Evolutionary conservation across 768 basidiomycete genomes (phyloP).

Genomic region (Nidularia pulvinata): DNA sequence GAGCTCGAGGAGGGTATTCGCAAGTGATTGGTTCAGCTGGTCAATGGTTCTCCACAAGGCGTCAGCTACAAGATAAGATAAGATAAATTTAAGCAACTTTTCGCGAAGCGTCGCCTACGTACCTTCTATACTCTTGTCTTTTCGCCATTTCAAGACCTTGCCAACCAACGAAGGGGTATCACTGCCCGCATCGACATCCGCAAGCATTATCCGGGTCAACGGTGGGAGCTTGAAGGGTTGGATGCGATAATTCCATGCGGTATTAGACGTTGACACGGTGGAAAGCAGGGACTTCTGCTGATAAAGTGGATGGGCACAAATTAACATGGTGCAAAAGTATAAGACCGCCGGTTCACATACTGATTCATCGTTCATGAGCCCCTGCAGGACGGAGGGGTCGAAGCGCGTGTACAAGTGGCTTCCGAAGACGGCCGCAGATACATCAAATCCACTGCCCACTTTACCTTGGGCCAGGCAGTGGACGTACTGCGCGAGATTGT

Average conservation of each 20-base stretch:
- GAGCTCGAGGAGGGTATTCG: conserved; percentile 48
- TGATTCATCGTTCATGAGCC: conserved; percentile 57
- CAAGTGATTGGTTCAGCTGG: conserved; percentile 59
- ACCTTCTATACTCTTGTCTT: conserved; percentile 61
- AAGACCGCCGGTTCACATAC: conserved; percentile 26
- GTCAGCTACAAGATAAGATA: conserved; percentile 40
- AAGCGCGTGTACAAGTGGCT: conserved; percentile 94
- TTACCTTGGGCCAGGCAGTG: conserved; percentile 99
- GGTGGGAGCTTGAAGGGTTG: conserved; percentile 83
- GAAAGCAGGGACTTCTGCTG: conserved; percentile 17
- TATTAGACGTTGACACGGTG: conserved; percentile 63
- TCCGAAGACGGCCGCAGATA: conserved; percentile 91
- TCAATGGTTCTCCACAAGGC: conserved; percentile 67
- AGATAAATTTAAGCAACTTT: neutral
- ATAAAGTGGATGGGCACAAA: neutral
- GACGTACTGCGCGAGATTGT: conserved; percentile 93
- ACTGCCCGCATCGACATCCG: conserved; percentile 95
- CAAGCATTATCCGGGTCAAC: conserved; percentile 80
- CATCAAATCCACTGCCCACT: conserved; percentile 97
- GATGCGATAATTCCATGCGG: conserved; percentile 72
- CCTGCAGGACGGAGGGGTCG: conserved; percentile 65
- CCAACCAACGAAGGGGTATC: conserved; percentile 95
- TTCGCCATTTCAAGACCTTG: conserved; percentile 89
- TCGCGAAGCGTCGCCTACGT: conserved; percentile 2
- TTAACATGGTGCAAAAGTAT: neutral